Conservation (phyloP, 805 yeast genomes). For the Wickerhamiella cacticola region DNA sequence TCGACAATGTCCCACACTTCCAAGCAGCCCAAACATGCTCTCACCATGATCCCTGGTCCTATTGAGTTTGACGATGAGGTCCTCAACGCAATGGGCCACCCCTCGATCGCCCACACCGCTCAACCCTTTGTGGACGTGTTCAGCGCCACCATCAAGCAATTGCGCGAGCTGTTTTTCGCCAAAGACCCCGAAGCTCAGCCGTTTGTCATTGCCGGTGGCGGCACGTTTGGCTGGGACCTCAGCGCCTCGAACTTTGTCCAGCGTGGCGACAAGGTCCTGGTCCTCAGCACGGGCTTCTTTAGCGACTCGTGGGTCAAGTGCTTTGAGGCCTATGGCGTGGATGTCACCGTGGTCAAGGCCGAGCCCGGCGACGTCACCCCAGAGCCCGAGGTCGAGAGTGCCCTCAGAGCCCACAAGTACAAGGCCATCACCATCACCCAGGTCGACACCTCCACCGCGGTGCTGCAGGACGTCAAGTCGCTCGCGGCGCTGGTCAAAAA, state of each 20-base stretch:
- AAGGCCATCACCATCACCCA: conserved; percentile 75
- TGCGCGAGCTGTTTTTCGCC: conserved; percentile 66
- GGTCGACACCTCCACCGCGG: conserved; percentile 96
- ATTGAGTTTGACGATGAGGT: conserved; percentile 74
- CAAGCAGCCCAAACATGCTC: conserved; percentile 28
- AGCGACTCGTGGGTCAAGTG: conserved; percentile 72
- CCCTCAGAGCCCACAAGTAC: conserved; percentile 44
- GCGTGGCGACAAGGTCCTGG: conserved; percentile 58
- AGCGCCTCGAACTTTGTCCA: conserved; percentile 63
- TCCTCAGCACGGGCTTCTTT: conserved; percentile 81
- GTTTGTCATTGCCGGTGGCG: conserved; percentile 75
- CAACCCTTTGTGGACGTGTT: conserved; percentile 70
- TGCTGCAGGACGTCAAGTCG: conserved; percentile 55
- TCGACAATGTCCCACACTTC: conserved; percentile 2
- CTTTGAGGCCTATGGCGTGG: conserved; percentile 56
- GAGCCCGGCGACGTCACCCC: conserved; percentile 62
- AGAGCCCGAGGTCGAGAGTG: conserved; percentile 41
- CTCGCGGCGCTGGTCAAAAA: conserved; percentile 50
- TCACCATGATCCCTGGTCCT: conserved; percentile 72
- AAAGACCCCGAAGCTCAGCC: conserved; percentile 60
- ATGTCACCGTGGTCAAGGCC: conserved; percentile 63
- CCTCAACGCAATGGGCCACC: conserved; percentile 65
- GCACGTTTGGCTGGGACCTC: conserved; percentile 92
- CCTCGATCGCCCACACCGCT: conserved; percentile 81
- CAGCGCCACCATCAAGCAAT: conserved; percentile 51